Base-by-base conservation (phyloP, 2,329 filamentous ascomycete genomes). In the Didymella keratinophila region DNA sequence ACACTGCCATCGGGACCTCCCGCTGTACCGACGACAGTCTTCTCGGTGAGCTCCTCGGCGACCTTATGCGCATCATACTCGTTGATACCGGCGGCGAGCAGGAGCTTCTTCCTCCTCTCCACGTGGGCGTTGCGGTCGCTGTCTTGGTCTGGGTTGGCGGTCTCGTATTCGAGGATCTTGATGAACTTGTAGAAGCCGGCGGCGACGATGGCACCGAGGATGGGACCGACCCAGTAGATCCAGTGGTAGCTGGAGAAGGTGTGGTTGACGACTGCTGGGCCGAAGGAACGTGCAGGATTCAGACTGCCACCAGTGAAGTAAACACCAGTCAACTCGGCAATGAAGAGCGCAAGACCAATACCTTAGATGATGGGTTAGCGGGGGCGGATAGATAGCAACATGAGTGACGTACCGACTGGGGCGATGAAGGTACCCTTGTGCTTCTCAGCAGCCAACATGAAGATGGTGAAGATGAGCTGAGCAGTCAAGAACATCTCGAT, bases 321-420 rank as follows among this genome's bases (percentile, higher is more conserved):
- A 12, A 80, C 77, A 75, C 81, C 81, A 56, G 60, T 84, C 74
- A 55, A 23, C 11, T 58, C 56, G 11, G 56, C 56, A 20, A 91
- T 82, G 74, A 92, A 91, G 57, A 92, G 82, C 0, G 88, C 81
- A 6, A 90, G 76, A 2, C 89, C 90, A 65, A 58, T 58, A 5
- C 56, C 56, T 58, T 20, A 3, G 12, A 11, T 28, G 41, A 39
- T 2, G 10, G 7, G 3, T 50, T 27, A 50, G 41, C 20, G 30
- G 18, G 10, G 10, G 18, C 6, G 16, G n/a, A 25, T 1, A 23
- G 32, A n/a, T 30, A 14, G 10, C 18, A 14, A 16, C 6, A 16
- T 16, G 12, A 8, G 7, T 9, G 3, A 46, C 56, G 91, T 90
- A 18, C 86, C 88, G 5, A 91, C 77, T 0, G 89, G 89, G 6